Conservation (phyloP, 768 basidiomycete genomes). For the Leucosporidium scottii region DNA sequence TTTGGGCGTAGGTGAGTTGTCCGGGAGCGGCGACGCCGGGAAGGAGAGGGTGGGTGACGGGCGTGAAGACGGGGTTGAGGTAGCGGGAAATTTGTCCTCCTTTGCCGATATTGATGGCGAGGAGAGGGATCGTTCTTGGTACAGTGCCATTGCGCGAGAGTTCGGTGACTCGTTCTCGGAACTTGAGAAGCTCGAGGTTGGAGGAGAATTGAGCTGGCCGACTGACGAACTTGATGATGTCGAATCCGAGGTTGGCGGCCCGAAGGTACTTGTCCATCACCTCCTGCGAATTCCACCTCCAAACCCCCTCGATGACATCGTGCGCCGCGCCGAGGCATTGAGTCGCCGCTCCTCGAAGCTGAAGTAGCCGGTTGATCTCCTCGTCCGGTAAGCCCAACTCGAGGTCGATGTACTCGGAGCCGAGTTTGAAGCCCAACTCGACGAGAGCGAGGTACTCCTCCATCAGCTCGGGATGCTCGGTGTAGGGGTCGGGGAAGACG, state of each 20-base stretch:
- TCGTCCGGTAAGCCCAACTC: slow-evolving; percentile 76
- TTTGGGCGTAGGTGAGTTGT: slow-evolving; percentile 77
- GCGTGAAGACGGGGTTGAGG: slow-evolving; percentile 70
- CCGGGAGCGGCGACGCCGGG: slow-evolving; percentile 84
- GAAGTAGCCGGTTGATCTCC: slow-evolving; percentile 53
- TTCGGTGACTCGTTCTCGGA: slow-evolving; percentile 48
- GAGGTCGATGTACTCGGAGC: slow-evolving; percentile 85
- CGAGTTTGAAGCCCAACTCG: slow-evolving; percentile 66
- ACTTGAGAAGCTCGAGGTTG: slow-evolving; percentile 68
- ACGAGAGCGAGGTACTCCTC: slow-evolving; percentile 67
- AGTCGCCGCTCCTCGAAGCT: slow-evolving; percentile 60
- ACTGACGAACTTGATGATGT: slow-evolving; percentile 86
- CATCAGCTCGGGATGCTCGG: slow-evolving; percentile 57
- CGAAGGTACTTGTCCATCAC: slow-evolving; percentile 64
- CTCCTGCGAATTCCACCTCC: slow-evolving; percentile 67
- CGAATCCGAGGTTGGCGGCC: slow-evolving; percentile 58
- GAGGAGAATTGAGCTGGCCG: slow-evolving; percentile 65
- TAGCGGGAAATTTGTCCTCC: slow-evolving; percentile 30
- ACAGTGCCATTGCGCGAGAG: slow-evolving; percentile 41
- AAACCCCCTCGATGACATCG: slow-evolving; percentile 68
- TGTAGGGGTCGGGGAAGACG: slow-evolving; percentile 68
- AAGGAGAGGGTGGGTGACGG: slow-evolving; percentile 78
- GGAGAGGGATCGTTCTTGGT: slow-evolving; percentile 10
- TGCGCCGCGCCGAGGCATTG: slow-evolving; percentile 87
- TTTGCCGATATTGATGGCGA: slow-evolving; percentile 63